These are phyloP conservation scores for Candida krabiensis DNA, from an alignment of 805 yeast species.

Conservation along the genomic window DNA sequence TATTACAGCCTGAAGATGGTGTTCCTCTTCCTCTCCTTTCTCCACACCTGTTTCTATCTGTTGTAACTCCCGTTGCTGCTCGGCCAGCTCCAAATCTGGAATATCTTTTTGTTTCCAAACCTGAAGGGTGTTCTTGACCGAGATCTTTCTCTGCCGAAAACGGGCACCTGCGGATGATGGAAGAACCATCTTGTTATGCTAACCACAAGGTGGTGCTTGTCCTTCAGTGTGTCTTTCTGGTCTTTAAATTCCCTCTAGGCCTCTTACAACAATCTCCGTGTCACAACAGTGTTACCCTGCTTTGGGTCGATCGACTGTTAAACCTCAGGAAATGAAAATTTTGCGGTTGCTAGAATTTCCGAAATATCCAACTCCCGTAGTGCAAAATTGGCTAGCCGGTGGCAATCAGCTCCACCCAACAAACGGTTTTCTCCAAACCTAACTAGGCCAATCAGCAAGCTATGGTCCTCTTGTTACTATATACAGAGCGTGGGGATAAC, in stretches of 20 bases:
- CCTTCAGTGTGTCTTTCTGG: no score
- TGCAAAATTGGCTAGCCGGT: neutral
- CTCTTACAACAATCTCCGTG: neutral
- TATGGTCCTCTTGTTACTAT: slow-evolving; percentile 8
- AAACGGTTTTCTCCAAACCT: neutral
- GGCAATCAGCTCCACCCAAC: neutral
- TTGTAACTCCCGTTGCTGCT: slow-evolving; percentile 81
- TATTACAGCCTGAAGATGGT: slow-evolving; percentile 89
- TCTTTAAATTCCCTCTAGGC: neutral
- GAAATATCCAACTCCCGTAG: neutral
- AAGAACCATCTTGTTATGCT: slow-evolving; percentile 33
- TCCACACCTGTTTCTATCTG: slow-evolving; percentile 97
- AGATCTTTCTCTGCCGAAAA: slow-evolving; percentile 91
- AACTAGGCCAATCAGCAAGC: neutral
- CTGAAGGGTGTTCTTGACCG: slow-evolving; percentile 83
- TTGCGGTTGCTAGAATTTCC: neutral
- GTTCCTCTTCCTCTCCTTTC: slow-evolving; percentile 95
- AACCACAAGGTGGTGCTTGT: no score
- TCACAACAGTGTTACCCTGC: neutral
- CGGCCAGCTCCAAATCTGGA: slow-evolving; percentile 75
- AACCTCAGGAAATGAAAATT: no score
- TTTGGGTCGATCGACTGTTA: neutral
- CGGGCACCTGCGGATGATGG: slow-evolving; percentile 57
- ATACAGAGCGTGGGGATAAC: slow-evolving; percentile 7
- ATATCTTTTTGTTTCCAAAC: slow-evolving; percentile 76